These are phyloP conservation scores for Tricholoma furcatifolium DNA, from an alignment of 768 basidiomycete species.

Conservation along the genomic window DNA sequence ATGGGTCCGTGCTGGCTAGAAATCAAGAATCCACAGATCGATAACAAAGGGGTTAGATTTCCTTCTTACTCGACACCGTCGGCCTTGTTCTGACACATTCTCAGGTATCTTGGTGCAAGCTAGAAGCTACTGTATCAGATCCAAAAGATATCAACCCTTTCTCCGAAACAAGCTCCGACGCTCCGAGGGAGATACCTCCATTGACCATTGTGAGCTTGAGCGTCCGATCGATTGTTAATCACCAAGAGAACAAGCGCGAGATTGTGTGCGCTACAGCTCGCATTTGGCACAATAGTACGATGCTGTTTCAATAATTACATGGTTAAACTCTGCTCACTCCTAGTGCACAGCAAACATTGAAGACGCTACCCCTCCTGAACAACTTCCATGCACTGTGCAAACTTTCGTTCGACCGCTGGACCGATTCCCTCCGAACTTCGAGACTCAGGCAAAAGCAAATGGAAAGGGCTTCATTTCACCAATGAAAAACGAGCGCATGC, in stretches of 20 bases:
- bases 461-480: constrained; percentile 70
- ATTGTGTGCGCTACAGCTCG: constrained; percentile 82
- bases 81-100: background rate
- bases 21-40: constrained; percentile 73
- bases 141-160: constrained; percentile 90
- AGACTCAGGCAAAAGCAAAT: constrained; percentile 60
- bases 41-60: constrained; percentile 71
- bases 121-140: constrained; percentile 80
- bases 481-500: constrained; percentile 78
- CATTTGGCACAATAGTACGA: constrained; percentile 70
- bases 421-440: constrained; percentile 83
- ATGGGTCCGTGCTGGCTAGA: constrained; percentile 99
- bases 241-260: constrained; percentile 92
- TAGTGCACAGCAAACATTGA: constrained; percentile 74
- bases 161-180: constrained; percentile 62
- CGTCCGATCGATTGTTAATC: constrained; percentile 89
- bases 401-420: constrained; percentile 91
- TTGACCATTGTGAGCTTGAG: constrained; percentile 89
- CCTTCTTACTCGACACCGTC: background rate
- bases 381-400: constrained; percentile 76
- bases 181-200: constrained; percentile 82
- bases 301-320: background rate
- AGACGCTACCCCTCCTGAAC: constrained; percentile 87
- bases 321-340: background rate
- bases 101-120: constrained; percentile 95